A percentile compares a stretch with the other conserved stretches of the same genome.
These are phyloP conservation scores for Sabuloglossum arenarium DNA, from an alignment of 495 filamentous ascomycete genomes.

Conservation along the genomic window DNA sequence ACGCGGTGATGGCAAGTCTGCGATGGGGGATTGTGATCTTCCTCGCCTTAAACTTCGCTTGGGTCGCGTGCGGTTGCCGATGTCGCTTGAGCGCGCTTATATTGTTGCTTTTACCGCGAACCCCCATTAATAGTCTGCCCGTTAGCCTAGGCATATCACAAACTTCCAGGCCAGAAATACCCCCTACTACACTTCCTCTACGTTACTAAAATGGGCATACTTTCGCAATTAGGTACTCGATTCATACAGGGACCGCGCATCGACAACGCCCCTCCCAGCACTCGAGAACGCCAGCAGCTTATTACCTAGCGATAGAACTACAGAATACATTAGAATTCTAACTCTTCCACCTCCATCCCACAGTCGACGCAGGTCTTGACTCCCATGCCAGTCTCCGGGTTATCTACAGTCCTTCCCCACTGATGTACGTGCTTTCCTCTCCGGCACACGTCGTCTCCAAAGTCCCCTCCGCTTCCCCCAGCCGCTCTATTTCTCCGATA, in stretches of 20 bases:
- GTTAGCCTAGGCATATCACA: too few species aligned
- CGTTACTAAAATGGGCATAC: too few species aligned
- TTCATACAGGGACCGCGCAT: background rate
- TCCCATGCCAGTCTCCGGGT: conserved; percentile 53
- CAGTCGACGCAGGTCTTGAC: conserved; percentile 76
- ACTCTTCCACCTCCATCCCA: conserved; percentile 91
- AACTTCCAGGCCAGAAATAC: too few species aligned
- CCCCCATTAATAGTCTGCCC: background rate
- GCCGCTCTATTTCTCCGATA: conserved; percentile 45
- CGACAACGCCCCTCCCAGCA: background rate
- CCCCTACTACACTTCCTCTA: too few species aligned
- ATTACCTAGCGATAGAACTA: background rate
- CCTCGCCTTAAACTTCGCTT: background rate
- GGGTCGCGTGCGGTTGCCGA: background rate
- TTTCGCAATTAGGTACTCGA: background rate
- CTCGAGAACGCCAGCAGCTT: background rate
- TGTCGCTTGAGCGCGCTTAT: background rate
- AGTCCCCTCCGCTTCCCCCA: conserved; percentile 29
- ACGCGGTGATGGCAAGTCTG: background rate
- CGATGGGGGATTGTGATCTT: background rate
- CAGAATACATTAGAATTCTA: conserved; percentile 43
- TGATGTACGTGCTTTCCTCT: conserved; percentile 63
- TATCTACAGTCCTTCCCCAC: conserved; percentile 67
- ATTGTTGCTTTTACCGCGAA: background rate
- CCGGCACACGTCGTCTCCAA: conserved; percentile 45